Conservation (phyloP, 2,329 filamentous ascomycete species). For the Colletotrichum abscissum region DNA sequence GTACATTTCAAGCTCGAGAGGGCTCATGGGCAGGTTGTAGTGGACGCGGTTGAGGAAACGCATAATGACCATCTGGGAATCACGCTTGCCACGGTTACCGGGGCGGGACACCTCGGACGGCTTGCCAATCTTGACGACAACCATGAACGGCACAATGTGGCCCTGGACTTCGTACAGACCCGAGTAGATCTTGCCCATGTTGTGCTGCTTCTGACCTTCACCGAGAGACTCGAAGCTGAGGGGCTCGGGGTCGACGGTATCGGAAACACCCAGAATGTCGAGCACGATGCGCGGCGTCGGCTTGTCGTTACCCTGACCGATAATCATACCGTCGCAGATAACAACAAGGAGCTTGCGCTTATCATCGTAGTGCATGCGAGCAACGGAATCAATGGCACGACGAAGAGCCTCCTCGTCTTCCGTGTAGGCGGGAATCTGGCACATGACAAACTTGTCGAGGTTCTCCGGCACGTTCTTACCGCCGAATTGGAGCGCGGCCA, state of each 20-base stretch:
- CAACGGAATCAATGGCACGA: constrained; percentile 95
- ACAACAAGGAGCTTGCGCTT: constrained; percentile 96
- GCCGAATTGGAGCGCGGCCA: constrained; percentile 78
- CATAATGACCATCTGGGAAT: constrained; percentile 95
- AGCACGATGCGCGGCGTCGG: constrained; percentile 96
- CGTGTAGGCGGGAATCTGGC: constrained; percentile 96
- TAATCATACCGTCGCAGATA: constrained; percentile 99
- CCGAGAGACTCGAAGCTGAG: constrained; percentile 97
- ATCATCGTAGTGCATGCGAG: constrained; percentile 96
- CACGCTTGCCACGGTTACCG: constrained; percentile 98
- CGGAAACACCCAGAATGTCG: constrained; percentile 94
- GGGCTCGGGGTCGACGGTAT: constrained; percentile 93
- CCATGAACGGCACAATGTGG: constrained; percentile 97
- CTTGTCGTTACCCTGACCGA: constrained; percentile 96
- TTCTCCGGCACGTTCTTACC: constrained; percentile 93
- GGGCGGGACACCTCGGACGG: constrained; percentile 94
- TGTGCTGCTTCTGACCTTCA: constrained; percentile 96
- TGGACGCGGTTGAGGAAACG: constrained; percentile 98
- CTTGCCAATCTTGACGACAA: constrained; percentile 97
- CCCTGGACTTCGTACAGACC: constrained; percentile 97
- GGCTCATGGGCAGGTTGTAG: constrained; percentile 92
- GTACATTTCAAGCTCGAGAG: constrained; percentile 97
- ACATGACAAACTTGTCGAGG: constrained; percentile 98
- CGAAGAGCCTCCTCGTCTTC: constrained; percentile 98
- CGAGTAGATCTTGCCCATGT: constrained; percentile 99